These are phyloP conservation scores for Pelargonium cotyledonis DNA, from an alignment of 441 rosid genomes.

Conservation along the genomic window DNA sequence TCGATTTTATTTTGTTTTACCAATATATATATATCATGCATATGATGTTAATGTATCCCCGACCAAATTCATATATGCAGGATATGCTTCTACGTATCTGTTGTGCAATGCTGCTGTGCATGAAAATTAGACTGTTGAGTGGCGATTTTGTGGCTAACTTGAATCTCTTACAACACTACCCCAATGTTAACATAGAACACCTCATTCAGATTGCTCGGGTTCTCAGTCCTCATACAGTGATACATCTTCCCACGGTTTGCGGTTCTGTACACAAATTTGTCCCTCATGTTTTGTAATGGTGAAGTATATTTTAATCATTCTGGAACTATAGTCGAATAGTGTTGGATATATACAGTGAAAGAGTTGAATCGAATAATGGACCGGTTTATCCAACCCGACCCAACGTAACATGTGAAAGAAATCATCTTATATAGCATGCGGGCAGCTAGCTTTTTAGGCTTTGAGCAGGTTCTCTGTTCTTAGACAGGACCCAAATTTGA, in stretches of 20 bases:
- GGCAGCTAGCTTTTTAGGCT: neutral
- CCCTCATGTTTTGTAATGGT: neutral
- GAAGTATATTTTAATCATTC: neutral
- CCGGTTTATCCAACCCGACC: too few species aligned
- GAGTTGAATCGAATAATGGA: too few species aligned
- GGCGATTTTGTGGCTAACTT: conserved; percentile 62
- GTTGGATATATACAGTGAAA: neutral
- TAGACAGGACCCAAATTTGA: neutral
- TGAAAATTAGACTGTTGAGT: conserved; percentile 40
- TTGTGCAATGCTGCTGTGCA: conserved; percentile 59
- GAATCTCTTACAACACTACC: conserved; percentile 55
- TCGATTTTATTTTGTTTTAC: too few species aligned
- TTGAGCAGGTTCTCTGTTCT: neutral
- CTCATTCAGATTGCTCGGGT: neutral
- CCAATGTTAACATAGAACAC: conserved; percentile 26
- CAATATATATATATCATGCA: too few species aligned
- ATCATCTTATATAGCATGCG: neutral
- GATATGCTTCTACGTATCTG: conserved; percentile 63
- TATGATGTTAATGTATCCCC: neutral
- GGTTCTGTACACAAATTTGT: neutral
- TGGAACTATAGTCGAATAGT: neutral
- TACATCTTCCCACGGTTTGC: neutral
- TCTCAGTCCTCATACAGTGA: neutral
- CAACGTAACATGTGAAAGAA: too few species aligned
- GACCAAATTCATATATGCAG: conserved; percentile 29